Evolutionary conservation across 2,329 filamentous ascomycete species (phyloP).

Genomic region (Penicillium sp.): DNA sequence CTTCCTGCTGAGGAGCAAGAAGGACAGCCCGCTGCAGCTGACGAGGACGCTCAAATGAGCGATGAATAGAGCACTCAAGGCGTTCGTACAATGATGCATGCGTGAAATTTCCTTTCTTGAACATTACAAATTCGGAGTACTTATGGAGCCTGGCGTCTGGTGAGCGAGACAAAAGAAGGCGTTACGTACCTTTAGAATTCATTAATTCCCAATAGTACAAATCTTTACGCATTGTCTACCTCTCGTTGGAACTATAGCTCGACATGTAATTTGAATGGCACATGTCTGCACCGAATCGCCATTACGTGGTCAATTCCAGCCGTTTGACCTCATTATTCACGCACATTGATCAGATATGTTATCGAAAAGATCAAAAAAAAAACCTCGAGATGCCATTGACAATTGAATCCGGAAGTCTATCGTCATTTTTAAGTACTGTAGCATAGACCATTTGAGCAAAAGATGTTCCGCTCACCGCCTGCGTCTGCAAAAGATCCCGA

Average conservation of each 20-base stretch:
- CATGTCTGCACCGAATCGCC: no score
- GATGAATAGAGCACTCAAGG: conserved; percentile 12
- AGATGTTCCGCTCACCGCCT: conserved; percentile 14
- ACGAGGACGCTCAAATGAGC: conserved; percentile 27
- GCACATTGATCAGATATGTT: not conserved
- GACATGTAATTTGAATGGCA: not conserved
- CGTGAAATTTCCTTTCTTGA: not conserved
- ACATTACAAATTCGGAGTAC: not conserved
- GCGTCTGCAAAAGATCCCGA: conserved; percentile 15
- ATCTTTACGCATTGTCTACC: not conserved
- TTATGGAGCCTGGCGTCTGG: conserved; percentile 1
- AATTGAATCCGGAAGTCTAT: no score
- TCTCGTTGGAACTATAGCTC: not conserved
- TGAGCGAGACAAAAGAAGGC: not conserved
- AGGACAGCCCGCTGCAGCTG: conserved; percentile 1
- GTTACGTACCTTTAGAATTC: conserved; percentile 4
- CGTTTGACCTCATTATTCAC: not conserved
- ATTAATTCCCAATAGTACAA: not conserved
- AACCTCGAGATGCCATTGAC: no score
- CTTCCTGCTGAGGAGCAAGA: conserved; percentile 16
- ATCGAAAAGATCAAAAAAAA: not conserved
- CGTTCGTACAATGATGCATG: not conserved
- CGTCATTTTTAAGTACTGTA: not conserved
- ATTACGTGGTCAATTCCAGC: no score
- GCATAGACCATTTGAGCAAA: not conserved